Base-by-base conservation (phyloP, 495 filamentous ascomycete species). In the Annulohypoxylon moriforme region DNA sequence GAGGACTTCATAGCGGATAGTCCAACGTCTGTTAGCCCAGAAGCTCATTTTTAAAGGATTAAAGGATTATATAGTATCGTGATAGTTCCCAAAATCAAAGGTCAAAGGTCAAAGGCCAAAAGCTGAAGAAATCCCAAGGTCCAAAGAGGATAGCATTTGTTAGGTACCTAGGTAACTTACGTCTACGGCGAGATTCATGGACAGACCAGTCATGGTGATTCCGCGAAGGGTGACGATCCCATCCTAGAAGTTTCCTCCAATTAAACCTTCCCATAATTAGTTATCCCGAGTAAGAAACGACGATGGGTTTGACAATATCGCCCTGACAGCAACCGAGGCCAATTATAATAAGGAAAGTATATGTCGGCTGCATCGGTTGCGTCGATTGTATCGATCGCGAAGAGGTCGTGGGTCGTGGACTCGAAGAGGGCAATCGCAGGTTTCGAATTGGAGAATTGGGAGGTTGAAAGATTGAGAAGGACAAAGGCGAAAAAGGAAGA, bases 1-100 rank as follows among this genome's bases (percentile, higher is more conserved):
- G n/a, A 92, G 86, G 18, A 93, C 89, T 83, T 77, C 67, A 56
- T 61, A 73, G 24, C 61, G 56, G 3, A 76, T 31, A 24, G 64
- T 13, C 33, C 42, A 38, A 52, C 42, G 34, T 57, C 53, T 53
- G 64, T 78, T 58, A 77, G 71, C 38, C 38, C 58, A 56, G 14
- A 29, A 66, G 16, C 44, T 65, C 60, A 36, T 70, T 1, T 11
- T 33, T 56, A 27, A 71, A 63, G 9, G 25, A 69, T 25, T 24
- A 16, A 6, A 10, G n/a, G 10, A 6, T 27, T 18, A n/a, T n/a
- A n/a, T n/a, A n/a, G n/a, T n/a, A n/a, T n/a, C n/a, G 58, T 4
- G 40, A 20, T 44, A 7, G 5, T 44, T 44, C 16, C 16, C 5
- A 44, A 18, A 20, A 44, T 44, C 40, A 20, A 20, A 20, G 16